phyloP scores from a whole-genome alignment of 2,329 filamentous ascomycete species.

The Aspergillus versicolor region DNA sequence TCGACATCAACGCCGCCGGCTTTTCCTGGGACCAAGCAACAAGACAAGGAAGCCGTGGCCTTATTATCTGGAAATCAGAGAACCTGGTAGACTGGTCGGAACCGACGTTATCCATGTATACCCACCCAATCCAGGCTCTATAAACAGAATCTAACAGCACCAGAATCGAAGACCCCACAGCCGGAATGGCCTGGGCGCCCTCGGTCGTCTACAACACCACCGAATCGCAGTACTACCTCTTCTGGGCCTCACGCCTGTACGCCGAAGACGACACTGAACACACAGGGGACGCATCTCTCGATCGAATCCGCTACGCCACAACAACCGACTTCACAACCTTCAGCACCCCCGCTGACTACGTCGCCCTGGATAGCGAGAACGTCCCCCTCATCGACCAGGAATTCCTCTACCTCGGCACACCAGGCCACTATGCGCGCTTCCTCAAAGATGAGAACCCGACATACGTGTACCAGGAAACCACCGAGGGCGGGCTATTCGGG shows the following conservation, averaged over 20 bases:
- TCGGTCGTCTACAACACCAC: conserved; percentile 8
- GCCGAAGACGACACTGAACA: not conserved
- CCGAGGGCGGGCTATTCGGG: not conserved
- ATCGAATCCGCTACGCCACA: conserved; percentile 7
- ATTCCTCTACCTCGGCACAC: not conserved
- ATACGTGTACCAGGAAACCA: conserved; percentile 7
- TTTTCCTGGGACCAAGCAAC: conserved; percentile 10
- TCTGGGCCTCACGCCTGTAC: conserved; percentile 3
- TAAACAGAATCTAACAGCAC: too few species aligned
- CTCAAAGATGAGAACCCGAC: conserved; percentile 6
- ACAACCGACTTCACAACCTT: conserved; percentile 8
- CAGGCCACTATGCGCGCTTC: not conserved
- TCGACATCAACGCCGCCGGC: conserved; percentile 7
- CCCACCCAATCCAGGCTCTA: too few species aligned
- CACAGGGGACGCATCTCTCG: not conserved
- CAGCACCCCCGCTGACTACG: not conserved
- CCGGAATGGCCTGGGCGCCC: conserved; percentile 8
- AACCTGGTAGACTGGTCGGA: conserved; percentile 8
- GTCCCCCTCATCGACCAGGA: conserved; percentile 12
- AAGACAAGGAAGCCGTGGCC: not conserved
- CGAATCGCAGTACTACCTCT: conserved; percentile 2
- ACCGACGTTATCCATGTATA: not conserved
- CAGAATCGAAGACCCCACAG: conserved; percentile 5
- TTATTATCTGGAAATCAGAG: not conserved
- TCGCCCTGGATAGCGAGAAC: conserved; percentile 2